Conservation (phyloP, 2,329 filamentous ascomycete genomes). For the Clarireedia hainanense region DNA sequence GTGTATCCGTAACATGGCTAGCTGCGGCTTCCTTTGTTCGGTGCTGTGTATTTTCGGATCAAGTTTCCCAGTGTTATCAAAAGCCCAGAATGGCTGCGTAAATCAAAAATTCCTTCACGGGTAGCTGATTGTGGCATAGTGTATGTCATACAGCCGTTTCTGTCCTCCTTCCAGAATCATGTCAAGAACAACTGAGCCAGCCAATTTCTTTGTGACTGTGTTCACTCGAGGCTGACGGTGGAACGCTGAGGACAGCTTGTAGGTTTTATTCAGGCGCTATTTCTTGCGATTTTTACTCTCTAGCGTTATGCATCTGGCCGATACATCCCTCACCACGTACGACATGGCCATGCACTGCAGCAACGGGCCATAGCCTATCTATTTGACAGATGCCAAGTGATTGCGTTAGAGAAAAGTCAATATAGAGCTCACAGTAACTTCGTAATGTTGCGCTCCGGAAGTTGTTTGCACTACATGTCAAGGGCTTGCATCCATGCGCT, state of each 20-base stretch:
- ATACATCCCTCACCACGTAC: constrained; percentile 4
- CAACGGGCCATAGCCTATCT: constrained; percentile 3
- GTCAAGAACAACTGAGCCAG: constrained; percentile 9
- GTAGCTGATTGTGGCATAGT: constrained; percentile 7
- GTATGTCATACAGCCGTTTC: neutral
- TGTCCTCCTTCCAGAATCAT: constrained; percentile 12
- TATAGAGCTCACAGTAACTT: constrained; percentile 9
- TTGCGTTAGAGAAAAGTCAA: constrained; percentile 17
- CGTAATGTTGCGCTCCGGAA: constrained; percentile 24
- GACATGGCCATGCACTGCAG: constrained; percentile 10
- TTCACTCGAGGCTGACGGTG: constrained; percentile 24
- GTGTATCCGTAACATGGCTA: constrained; percentile 13
- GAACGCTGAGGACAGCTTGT: constrained; percentile 13
- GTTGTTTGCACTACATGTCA: constrained; percentile 24
- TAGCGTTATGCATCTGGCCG: constrained; percentile 17
- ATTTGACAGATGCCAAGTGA: constrained; percentile 14
- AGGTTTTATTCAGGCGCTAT: constrained; percentile 9
- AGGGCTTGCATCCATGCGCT: constrained; percentile 25
- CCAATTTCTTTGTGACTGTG: constrained; percentile 17
- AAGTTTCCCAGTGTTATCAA: neutral
- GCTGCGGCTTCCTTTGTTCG: constrained; percentile 10
- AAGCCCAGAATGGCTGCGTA: neutral
- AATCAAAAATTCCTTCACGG: constrained; percentile 2
- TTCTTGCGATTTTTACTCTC: constrained; percentile 8
- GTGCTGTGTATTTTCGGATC: constrained; percentile 1